Percentiles rank a stretch among this genome's conserved stretches.
phyloP scores from a whole-genome alignment of 1,284 basidiomycete genomes.

The Flammula alnicola region DNA sequence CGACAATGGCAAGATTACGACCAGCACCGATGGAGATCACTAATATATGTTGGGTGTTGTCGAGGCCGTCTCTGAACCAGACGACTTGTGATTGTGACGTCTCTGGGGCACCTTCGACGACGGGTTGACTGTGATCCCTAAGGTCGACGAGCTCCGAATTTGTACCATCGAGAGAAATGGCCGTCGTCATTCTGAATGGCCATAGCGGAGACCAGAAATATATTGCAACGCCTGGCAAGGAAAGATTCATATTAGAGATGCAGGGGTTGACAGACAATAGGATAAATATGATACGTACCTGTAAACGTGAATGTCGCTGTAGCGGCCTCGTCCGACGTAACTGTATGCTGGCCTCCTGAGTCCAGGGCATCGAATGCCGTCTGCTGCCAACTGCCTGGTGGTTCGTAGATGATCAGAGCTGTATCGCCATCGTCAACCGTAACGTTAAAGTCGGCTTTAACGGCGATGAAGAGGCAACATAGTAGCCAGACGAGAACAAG shows the following conservation, averaged over 20 bases:
- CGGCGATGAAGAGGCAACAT: slow-evolving; percentile 2
- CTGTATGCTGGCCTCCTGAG: slow-evolving; percentile 23
- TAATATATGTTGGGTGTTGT: slow-evolving; percentile 22
- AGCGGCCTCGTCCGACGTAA: slow-evolving; percentile 22
- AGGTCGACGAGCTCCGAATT: slow-evolving; percentile 25
- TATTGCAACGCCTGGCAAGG: slow-evolving; percentile 39
- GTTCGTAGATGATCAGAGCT: slow-evolving; percentile 25
- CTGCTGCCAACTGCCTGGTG: slow-evolving; percentile 23
- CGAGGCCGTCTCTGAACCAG: slow-evolving; percentile 17
- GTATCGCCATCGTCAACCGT: slow-evolving; percentile 29
- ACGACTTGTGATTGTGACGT: slow-evolving; percentile 18
- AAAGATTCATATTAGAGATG: neutral
- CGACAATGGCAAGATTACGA: slow-evolving; percentile 22
- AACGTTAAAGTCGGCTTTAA: slow-evolving; percentile 24
- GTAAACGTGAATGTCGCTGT: slow-evolving; percentile 30
- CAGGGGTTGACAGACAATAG: neutral
- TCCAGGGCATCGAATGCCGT: slow-evolving; percentile 18
- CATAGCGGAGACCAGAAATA: slow-evolving; percentile 40
- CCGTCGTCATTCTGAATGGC: slow-evolving; percentile 35
- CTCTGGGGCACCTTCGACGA: slow-evolving; percentile 16
- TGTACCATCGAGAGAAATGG: slow-evolving; percentile 30
- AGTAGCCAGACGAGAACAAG: no score
- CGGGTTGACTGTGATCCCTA: slow-evolving; percentile 23
- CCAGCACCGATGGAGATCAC: slow-evolving; percentile 23
- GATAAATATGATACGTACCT: slow-evolving; percentile 20